Percentiles rank a stretch among this genome's conserved stretches.
Conservation (phyloP, 164 flowering plant genomes). For the Umbellularia californica region DNA sequence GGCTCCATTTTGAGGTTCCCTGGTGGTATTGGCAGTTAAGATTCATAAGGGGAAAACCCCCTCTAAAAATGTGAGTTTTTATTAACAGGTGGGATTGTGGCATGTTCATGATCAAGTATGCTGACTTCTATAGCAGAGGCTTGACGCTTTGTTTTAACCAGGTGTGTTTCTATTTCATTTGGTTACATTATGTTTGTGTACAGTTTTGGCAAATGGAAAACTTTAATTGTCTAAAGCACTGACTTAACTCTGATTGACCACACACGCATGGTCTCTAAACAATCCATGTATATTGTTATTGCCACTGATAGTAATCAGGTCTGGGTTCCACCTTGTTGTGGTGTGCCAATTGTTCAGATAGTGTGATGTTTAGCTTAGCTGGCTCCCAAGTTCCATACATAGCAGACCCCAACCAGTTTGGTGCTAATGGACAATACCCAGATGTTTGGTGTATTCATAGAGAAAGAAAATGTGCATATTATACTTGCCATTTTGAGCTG, state of each 20-base stretch:
- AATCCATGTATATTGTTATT: not conserved
- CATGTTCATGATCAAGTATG: slow-evolving; percentile 94
- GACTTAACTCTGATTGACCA: not conserved
- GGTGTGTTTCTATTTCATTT: slow-evolving; percentile 31
- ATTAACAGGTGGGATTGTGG: slow-evolving; percentile 85
- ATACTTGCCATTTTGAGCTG: not conserved
- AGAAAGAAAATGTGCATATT: not conserved
- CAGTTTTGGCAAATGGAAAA: not conserved
- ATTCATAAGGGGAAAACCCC: not conserved
- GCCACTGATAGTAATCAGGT: not conserved
- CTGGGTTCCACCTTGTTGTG: not conserved
- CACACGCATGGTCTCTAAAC: not conserved
- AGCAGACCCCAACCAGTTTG: not conserved
- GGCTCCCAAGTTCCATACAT: too few species aligned
- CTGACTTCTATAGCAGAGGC: slow-evolving; percentile 93
- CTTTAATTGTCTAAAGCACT: not conserved
- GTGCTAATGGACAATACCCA: not conserved
- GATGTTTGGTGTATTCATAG: not conserved
- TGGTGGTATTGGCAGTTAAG: not conserved
- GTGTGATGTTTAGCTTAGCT: too few species aligned
- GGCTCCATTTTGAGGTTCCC: not conserved
- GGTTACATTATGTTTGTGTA: too few species aligned
- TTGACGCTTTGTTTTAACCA: slow-evolving; percentile 67
- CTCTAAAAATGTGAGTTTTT: not conserved
- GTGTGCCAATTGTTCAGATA: too few species aligned